These are phyloP conservation scores for Barnettozyma wickerhamii DNA, from an alignment of 805 yeast genomes.

Conservation along the genomic window DNA sequence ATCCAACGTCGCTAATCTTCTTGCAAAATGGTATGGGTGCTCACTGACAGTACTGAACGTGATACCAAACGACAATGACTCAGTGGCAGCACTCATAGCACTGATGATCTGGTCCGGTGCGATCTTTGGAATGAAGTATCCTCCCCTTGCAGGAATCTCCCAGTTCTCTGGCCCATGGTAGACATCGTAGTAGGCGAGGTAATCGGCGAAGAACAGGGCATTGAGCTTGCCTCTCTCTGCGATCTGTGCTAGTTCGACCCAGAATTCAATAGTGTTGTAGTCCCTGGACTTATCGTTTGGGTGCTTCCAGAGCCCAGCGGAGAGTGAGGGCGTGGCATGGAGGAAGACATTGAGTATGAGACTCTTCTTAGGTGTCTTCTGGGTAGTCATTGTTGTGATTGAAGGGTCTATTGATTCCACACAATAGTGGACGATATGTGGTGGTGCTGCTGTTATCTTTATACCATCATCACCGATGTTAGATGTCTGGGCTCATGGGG, in stretches of 20 bases:
- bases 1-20: constrained; percentile 31
- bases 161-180: constrained; percentile 36
- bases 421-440: background rate
- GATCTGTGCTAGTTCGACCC: constrained; percentile 33
- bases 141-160: constrained; percentile 29
- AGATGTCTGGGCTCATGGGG: background rate
- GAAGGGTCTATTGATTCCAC: background rate
- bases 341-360: constrained; percentile 35
- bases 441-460: background rate
- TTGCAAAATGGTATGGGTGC: constrained; percentile 37
- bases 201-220: constrained; percentile 37
- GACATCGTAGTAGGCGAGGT: constrained; percentile 37
- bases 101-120: constrained; percentile 33
- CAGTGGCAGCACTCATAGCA: constrained; percentile 38
- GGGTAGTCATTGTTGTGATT: background rate
- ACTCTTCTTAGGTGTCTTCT: constrained; percentile 13
- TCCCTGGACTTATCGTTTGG: constrained; percentile 10
- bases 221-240: constrained; percentile 36
- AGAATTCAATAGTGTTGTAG: constrained; percentile 26
- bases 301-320: constrained; percentile 33
- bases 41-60: constrained; percentile 41
- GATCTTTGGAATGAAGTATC: constrained; percentile 27
- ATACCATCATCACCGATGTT: background rate
- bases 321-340: constrained; percentile 27
- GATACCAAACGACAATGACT: constrained; percentile 35